phyloP scores from a whole-genome alignment of 176 grass and related monocot genomes.

The Tuctoria greenei region DNA sequence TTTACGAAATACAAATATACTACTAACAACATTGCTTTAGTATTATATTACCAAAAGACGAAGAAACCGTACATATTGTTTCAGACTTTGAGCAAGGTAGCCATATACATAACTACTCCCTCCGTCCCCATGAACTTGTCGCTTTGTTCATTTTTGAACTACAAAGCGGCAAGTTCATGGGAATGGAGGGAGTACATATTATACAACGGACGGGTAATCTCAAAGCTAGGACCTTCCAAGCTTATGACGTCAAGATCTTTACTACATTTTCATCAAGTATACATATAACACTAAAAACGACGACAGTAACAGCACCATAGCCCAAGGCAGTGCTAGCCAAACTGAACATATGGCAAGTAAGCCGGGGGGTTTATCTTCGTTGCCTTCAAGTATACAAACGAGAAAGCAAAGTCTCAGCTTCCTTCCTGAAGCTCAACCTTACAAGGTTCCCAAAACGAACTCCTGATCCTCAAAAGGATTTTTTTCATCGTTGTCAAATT shows the following conservation, averaged over 20 bases:
- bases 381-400: background rate
- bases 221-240: constrained; percentile 4
- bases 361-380: constrained; percentile 19
- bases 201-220: background rate
- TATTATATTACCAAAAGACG: background rate
- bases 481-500: constrained; percentile 7
- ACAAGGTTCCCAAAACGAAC: constrained; percentile 9
- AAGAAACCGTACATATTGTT: background rate
- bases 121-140: no score
- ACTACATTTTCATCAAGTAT: constrained; percentile 16
- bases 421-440: constrained; percentile 29
- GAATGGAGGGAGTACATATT: no score
- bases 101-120: background rate
- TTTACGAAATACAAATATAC: background rate
- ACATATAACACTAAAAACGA: constrained; percentile 8
- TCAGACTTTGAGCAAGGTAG: background rate
- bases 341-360: constrained; percentile 19
- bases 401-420: constrained; percentile 31
- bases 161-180: no score
- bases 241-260: background rate
- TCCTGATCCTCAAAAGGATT: constrained; percentile 16
- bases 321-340: constrained; percentile 16
- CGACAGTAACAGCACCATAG: background rate
- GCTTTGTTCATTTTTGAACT: no score
- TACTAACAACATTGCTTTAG: background rate